Base-by-base conservation (phyloP, 352 stramenopile species). In the Phytophthora ramorum region DNA sequence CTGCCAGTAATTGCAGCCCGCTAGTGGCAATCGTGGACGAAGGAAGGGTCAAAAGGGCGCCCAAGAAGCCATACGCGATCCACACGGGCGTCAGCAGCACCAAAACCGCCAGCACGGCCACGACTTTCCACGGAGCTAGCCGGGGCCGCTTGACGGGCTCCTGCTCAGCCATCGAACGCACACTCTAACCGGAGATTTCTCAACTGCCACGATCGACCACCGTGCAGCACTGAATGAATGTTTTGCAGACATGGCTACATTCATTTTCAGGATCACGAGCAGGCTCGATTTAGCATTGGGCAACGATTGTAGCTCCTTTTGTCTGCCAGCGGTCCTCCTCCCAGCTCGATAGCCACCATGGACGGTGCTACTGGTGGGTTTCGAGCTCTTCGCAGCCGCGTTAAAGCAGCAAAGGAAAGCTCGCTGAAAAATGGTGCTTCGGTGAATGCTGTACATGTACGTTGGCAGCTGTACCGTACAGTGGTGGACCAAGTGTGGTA, bases 31-130 rank as follows among this genome's bases (percentile, higher is more conserved):
- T 54, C 28, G 24, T 45, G 13, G 52, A 48, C 4, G 73, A 76
- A 2, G 78, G 57, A 14, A 48, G 66, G 37, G 74, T 78, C 53
- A 89, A 56, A 46, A 89, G 17, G 1, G 54, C 61, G 14, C 80
- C 80, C 12, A 87, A 24, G 7, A 73, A 57, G 7, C 78, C 80
- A 53, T 85, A 89, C 22, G 56, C 34, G 28, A 84, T 35, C 73
- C 63, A 80, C 52, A 85, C 58, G 20, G 80, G 80, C 46, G 73
- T 81, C 47, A 87, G 64, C 40, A 71, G 22, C 45, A 71, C 22
- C 10, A 87, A 16, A 1, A 51, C 35, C 19, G 70, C 28, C 55
- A 80, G 16, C 24, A 87, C 63, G 0, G 43, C 16, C 22, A 64
- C 20, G 8, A 67, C 49, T 50, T 78, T 79, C 60, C 58, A 55